Conservation (phyloP, 306 rosid genomes). For the Quercus cerris region DNA sequence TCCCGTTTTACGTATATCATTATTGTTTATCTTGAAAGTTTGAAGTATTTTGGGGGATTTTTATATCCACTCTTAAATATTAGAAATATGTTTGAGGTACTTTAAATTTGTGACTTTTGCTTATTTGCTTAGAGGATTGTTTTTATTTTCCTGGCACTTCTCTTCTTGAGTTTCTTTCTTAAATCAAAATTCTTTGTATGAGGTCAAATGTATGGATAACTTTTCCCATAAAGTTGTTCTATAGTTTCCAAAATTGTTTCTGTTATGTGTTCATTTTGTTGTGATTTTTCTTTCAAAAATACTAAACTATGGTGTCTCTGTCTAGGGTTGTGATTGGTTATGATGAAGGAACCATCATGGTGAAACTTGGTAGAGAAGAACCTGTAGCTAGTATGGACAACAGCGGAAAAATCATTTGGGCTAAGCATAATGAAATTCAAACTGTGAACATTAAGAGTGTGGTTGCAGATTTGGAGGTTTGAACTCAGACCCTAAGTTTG, state of each 20-base stretch:
- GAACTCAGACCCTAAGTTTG: conserved; percentile 16
- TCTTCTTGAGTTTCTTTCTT: background rate
- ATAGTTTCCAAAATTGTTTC: background rate
- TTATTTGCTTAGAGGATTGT: background rate
- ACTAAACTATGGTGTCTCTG: background rate
- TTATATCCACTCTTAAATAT: background rate
- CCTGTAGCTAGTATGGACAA: conserved; percentile 99
- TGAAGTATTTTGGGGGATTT: background rate
- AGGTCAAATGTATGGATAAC: background rate
- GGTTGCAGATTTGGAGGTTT: conserved; percentile 91
- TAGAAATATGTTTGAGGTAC: conserved; percentile 9
- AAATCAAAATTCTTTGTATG: background rate
- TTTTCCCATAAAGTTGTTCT: background rate
- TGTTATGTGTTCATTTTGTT: background rate
- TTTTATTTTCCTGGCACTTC: background rate
- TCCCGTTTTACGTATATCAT: background rate
- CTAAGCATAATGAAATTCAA: conserved; percentile 97
- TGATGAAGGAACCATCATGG: conserved; percentile 99
- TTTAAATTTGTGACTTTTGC: background rate
- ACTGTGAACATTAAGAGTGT: conserved; percentile 94
- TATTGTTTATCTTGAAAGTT: background rate
- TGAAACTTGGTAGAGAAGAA: conserved; percentile 97
- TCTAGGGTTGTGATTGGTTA: conserved; percentile 94
- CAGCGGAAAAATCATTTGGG: conserved; percentile 96
- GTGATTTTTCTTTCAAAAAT: background rate